A percentile compares a stretch with the other conserved stretches of the same genome.
phyloP scores from a whole-genome alignment of 2,329 filamentous ascomycete species.

The Monilinia fructigena region DNA sequence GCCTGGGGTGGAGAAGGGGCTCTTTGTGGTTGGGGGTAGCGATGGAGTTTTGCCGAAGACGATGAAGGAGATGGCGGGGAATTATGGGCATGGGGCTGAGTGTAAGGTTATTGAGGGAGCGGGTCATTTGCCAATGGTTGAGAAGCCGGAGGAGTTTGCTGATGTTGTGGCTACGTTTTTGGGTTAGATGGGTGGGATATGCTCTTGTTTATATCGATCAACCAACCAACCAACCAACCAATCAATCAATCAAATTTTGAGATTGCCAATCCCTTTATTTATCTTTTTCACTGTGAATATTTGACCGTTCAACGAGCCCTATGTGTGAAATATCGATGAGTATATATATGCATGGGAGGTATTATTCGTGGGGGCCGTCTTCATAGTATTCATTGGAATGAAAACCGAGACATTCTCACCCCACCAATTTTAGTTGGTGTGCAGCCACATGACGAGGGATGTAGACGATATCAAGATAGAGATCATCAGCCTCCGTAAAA shows the following conservation, averaged over 20 bases:
- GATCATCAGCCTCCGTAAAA: neutral
- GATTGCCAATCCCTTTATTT: too few species aligned
- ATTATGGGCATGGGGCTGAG: constrained; percentile 56
- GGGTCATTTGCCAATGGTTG: constrained; percentile 83
- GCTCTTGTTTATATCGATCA: neutral
- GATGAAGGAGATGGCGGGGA: constrained; percentile 70
- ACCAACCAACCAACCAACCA: too few species aligned
- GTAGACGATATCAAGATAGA: neutral
- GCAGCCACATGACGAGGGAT: neutral
- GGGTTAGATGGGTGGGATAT: constrained; percentile 1
- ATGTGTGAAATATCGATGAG: too few species aligned
- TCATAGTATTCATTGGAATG: too few species aligned
- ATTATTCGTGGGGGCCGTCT: too few species aligned
- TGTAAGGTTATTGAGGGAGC: constrained; percentile 66
- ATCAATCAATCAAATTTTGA: too few species aligned
- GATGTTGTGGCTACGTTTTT: constrained; percentile 60
- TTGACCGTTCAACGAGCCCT: too few species aligned
- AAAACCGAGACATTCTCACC: too few species aligned
- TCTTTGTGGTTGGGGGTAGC: constrained; percentile 69
- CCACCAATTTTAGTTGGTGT: neutral
- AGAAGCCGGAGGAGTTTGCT: constrained; percentile 68
- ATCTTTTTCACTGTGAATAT: too few species aligned
- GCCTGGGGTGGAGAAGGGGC: constrained; percentile 52
- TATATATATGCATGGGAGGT: too few species aligned
- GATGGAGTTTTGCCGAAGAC: constrained; percentile 76